Conservation (phyloP, 1,139 yeast genomes). For the Hansenula lynferdii region DNA sequence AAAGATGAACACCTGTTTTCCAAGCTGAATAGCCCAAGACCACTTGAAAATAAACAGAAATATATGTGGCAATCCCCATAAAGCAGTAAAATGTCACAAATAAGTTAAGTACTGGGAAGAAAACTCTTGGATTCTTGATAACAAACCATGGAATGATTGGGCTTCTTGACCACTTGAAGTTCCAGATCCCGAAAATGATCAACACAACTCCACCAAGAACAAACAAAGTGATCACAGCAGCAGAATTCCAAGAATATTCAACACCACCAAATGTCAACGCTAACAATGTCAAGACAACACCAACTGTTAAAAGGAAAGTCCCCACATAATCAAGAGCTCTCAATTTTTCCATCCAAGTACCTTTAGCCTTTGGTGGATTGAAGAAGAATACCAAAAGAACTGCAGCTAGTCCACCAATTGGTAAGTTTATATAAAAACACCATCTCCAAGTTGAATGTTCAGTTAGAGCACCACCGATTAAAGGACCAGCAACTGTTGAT, state of each 20-base stretch:
- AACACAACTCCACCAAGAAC: slow-evolving; percentile 45
- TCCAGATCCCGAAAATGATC: slow-evolving; percentile 41
- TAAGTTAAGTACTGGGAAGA: slow-evolving; percentile 34
- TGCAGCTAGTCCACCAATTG: slow-evolving; percentile 58
- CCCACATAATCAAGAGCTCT: slow-evolving; percentile 45
- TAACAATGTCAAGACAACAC: slow-evolving; percentile 40
- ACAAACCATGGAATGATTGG: slow-evolving; percentile 46
- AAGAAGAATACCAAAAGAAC: slow-evolving; percentile 41
- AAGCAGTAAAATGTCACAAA: slow-evolving; percentile 40
- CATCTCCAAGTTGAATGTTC: slow-evolving; percentile 67
- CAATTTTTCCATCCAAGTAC: slow-evolving; percentile 38
- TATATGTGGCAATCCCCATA: slow-evolving; percentile 38
- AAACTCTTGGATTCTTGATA: slow-evolving; percentile 20
- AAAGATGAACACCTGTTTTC: slow-evolving; percentile 51
- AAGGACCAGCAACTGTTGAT: slow-evolving; percentile 59
- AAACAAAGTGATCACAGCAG: slow-evolving; percentile 49
- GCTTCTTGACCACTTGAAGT: slow-evolving; percentile 37
- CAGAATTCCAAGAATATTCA: slow-evolving; percentile 46
- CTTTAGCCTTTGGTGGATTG: slow-evolving; percentile 50
- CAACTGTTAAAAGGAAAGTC: slow-evolving; percentile 35
- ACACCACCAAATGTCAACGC: slow-evolving; percentile 51
- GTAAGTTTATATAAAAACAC: slow-evolving; percentile 72
- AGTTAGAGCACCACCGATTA: slow-evolving; percentile 65
- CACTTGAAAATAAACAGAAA: slow-evolving; percentile 55
- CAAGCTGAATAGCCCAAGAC: slow-evolving; percentile 29